Evolutionary conservation across 192 early-diverging fungal species (phyloP).

Genomic region (Podila verticillata): DNA sequence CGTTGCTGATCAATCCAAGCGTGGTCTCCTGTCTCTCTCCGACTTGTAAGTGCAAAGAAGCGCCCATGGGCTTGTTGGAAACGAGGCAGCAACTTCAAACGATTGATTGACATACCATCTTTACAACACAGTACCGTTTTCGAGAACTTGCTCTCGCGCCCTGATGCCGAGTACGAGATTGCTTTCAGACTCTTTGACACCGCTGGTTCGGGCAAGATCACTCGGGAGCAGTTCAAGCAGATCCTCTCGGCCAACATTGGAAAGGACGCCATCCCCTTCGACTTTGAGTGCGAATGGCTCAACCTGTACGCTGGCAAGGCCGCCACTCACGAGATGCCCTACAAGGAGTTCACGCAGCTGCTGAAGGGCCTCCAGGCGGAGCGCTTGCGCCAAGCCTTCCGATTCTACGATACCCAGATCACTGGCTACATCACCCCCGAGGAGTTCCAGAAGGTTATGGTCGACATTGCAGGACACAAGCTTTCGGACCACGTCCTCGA

Average conservation of each 20-base stretch:
- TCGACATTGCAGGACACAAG: constrained; percentile 72
- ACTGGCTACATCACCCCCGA: constrained; percentile 69
- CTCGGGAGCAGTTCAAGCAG: constrained; percentile 74
- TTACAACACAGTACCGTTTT: constrained; percentile 57
- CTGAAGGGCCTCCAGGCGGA: constrained; percentile 76
- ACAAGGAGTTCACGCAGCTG: constrained; percentile 77
- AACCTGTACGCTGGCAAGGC: constrained; percentile 71
- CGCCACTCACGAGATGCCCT: constrained; percentile 66
- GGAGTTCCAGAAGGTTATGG: constrained; percentile 67
- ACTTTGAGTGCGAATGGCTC: constrained; percentile 79
- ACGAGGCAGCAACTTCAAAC: neutral
- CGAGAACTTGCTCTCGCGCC: constrained; percentile 65
- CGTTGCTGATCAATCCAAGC: constrained; percentile 62
- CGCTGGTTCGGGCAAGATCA: constrained; percentile 66
- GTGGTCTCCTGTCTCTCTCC: constrained; percentile 60
- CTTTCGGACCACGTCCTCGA: constrained; percentile 71
- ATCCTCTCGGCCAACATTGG: constrained; percentile 64
- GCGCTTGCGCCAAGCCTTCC: constrained; percentile 76
- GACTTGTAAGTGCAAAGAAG: constrained; percentile 59
- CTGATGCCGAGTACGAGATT: constrained; percentile 80
- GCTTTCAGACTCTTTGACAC: constrained; percentile 75
- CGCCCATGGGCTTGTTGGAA: too few relatives aligned
- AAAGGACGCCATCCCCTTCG: constrained; percentile 68
- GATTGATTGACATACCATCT: neutral
- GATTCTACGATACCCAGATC: constrained; percentile 70